phyloP scores from a whole-genome alignment of 306 rosid species.

The Cucumis melo region DNA sequence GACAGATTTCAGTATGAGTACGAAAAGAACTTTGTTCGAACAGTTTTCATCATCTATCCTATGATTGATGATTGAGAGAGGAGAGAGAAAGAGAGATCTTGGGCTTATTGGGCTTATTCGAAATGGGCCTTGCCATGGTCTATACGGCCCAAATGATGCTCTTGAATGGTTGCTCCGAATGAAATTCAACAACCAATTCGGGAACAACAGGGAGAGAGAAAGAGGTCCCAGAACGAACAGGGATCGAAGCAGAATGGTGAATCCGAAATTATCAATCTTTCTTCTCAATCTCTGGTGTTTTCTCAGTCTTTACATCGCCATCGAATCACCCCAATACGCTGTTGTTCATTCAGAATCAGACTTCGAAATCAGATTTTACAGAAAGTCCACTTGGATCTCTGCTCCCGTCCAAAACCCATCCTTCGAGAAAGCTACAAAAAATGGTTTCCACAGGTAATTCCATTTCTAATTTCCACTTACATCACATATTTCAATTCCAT shows the following conservation, averaged over 20 bases:
- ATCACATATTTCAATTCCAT: not conserved
- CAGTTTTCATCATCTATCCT: not conserved
- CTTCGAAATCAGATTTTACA: constrained; percentile 60
- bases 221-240: not conserved
- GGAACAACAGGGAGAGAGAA: not conserved
- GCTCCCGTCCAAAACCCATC: constrained; percentile 32
- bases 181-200: not conserved
- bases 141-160: not conserved
- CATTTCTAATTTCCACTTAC: not conserved
- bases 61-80: not conserved
- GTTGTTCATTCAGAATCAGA: constrained; percentile 52
- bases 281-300: not conserved
- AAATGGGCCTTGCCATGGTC: not conserved
- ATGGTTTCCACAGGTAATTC: constrained; percentile 57
- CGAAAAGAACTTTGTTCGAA: not conserved
- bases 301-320: constrained; percentile 12
- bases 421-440: constrained; percentile 47
- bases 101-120: not conserved
- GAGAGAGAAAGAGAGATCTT: not conserved
- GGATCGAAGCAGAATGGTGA: constrained; percentile 4
- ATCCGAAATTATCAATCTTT: not conserved
- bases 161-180: not conserved
- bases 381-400: constrained; percentile 41
- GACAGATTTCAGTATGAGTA: not conserved
- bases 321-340: constrained; percentile 13